A percentile compares a stretch with the other conserved stretches of the same genome.
These are phyloP conservation scores for Globisporangium mamillatum DNA, from an alignment of 352 stramenopile genomes.

Conservation along the genomic window DNA sequence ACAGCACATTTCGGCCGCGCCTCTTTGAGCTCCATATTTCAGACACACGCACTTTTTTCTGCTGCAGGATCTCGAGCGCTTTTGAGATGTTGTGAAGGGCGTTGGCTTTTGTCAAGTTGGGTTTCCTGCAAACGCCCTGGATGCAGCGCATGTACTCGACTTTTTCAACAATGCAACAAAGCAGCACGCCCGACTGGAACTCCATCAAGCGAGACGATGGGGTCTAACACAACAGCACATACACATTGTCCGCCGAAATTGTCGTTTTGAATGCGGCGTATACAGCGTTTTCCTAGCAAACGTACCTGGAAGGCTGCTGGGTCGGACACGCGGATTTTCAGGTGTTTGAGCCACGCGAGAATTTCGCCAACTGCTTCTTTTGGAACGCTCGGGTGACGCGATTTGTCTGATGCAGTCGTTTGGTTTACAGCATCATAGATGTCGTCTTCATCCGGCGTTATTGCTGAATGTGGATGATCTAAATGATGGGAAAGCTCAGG, in stretches of 20 bases:
- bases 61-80: slow-evolving; percentile 49
- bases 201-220: slow-evolving; percentile 27
- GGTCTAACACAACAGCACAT: slow-evolving; percentile 22
- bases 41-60: slow-evolving; percentile 46
- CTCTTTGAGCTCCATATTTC: background rate
- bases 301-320: slow-evolving; percentile 33
- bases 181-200: slow-evolving; percentile 58
- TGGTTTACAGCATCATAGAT: background rate
- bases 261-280: no score
- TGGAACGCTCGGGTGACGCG: background rate
- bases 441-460: background rate
- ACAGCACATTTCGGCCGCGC: background rate
- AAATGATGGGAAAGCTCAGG: no score
- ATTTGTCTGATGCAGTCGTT: background rate
- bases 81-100: slow-evolving; percentile 75
- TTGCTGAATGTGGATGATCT: no score
- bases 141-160: slow-evolving; percentile 67
- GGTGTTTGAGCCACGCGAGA: slow-evolving; percentile 35
- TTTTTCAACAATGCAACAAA: slow-evolving; percentile 66
- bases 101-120: slow-evolving; percentile 43
- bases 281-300: background rate
- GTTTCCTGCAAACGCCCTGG: slow-evolving; percentile 37
- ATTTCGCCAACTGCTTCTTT: slow-evolving; percentile 21
- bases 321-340: slow-evolving; percentile 31
- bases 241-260: background rate